A percentile compares a stretch with the other conserved stretches of the same genome.
Evolutionary conservation across 176 grass and related monocot species (phyloP).

Genomic region (Oryza punctata): DNA sequence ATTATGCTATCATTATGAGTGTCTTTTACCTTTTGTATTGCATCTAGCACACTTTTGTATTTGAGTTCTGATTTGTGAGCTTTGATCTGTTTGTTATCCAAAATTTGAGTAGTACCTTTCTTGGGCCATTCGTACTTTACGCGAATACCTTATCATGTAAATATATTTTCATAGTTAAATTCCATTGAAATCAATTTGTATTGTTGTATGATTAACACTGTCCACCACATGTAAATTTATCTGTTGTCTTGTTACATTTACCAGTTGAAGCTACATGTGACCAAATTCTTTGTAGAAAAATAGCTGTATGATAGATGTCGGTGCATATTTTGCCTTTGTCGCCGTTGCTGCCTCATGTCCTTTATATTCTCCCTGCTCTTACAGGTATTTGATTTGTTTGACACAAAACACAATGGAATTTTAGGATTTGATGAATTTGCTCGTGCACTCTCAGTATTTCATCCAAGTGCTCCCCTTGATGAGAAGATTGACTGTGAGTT

Average conservation of each 20-base stretch:
- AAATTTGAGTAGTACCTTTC: conserved; percentile 7
- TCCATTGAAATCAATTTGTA: not conserved
- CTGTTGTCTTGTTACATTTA: not conserved
- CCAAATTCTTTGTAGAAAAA: conserved; percentile 15
- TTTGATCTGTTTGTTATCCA: conserved; percentile 12
- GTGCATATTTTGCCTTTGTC: not conserved
- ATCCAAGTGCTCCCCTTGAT: conserved; percentile 84
- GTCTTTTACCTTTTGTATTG: not conserved
- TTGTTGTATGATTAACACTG: not conserved
- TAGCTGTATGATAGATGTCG: not conserved
- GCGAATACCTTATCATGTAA: not conserved
- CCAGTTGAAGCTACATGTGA: conserved; percentile 18
- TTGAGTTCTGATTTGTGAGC: not conserved
- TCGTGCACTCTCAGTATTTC: conserved; percentile 90
- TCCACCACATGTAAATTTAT: not conserved
- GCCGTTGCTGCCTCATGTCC: not conserved
- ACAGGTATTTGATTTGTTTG: conserved; percentile 96
- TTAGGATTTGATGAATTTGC: conserved; percentile 97
- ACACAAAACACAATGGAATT: conserved; percentile 95
- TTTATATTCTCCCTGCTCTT: conserved; percentile 27
- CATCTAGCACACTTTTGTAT: conserved; percentile 9
- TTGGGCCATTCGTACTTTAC: not conserved
- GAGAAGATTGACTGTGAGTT: conserved; percentile 94
- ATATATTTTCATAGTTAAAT: conserved; percentile 15
- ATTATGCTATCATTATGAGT: not conserved